Conservation (phyloP, 108 stramenopile species). For the Schizochytrium sp. region DNA sequence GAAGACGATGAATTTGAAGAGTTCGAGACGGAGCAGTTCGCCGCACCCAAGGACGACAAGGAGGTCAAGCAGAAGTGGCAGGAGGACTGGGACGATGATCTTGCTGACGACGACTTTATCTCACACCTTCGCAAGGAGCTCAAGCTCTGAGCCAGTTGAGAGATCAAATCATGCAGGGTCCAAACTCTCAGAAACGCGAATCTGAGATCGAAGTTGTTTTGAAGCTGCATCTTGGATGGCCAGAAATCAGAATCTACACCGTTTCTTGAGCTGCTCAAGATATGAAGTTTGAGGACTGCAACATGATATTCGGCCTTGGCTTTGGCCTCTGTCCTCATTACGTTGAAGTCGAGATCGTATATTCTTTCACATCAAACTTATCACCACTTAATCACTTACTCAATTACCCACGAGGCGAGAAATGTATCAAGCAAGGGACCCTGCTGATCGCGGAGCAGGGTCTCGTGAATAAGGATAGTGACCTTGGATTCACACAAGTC, state of each 20-base stretch:
- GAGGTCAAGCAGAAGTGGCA: conserved; percentile 51
- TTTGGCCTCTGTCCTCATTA: too few relatives aligned
- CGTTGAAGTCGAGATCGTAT: too few relatives aligned
- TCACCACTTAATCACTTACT: too few relatives aligned
- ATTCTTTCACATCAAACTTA: too few relatives aligned
- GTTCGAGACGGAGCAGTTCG: conserved; percentile 32
- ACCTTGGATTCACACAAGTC: too few relatives aligned
- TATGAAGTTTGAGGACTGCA: neutral
- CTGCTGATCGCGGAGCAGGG: too few relatives aligned
- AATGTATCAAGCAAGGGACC: too few relatives aligned
- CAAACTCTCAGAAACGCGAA: neutral
- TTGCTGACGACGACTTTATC: conserved; percentile 37
- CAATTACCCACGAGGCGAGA: too few relatives aligned
- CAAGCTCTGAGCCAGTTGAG: neutral
- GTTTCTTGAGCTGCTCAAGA: neutral
- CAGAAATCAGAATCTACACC: neutral
- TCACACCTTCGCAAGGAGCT: conserved; percentile 41
- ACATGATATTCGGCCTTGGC: too few relatives aligned
- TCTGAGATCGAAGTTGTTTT: neutral
- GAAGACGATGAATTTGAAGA: conserved; percentile 60
- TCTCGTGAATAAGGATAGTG: too few relatives aligned
- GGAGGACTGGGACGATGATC: conserved; percentile 61
- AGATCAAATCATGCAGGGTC: neutral
- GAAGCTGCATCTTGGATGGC: neutral
- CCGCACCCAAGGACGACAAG: conserved; percentile 35